These are phyloP conservation scores for Crithidia brevicula DNA, from an alignment of 208 protist genomes.

Conservation along the genomic window DNA sequence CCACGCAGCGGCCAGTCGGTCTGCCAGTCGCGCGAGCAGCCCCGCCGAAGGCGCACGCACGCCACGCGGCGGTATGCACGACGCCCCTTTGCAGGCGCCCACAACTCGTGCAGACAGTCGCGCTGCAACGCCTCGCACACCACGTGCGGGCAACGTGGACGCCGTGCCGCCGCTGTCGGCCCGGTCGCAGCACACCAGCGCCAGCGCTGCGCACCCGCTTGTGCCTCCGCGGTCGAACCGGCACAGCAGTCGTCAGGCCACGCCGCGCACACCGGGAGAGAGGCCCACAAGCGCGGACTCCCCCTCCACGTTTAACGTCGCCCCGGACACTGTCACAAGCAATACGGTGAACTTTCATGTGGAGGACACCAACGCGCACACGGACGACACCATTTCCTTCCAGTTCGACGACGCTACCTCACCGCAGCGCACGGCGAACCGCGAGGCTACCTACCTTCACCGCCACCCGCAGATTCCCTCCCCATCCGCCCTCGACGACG, in stretches of 20 bases:
- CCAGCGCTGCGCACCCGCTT: neutral
- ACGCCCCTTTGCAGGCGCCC: conserved; percentile 29
- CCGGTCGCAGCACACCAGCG: conserved; percentile 11
- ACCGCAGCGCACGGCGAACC: conserved; percentile 14
- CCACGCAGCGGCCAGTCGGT: conserved; percentile 38
- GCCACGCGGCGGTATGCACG: conserved; percentile 9
- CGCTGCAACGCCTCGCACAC: conserved; percentile 20
- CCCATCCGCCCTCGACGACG: conserved; percentile 42
- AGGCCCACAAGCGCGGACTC: neutral
- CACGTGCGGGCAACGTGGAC: conserved; percentile 1
- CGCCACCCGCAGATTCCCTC: conserved; percentile 53
- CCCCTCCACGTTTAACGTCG: conserved; percentile 17
- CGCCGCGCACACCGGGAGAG: conserved; percentile 12
- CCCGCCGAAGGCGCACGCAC: conserved; percentile 23
- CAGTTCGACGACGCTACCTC: conserved; percentile 19
- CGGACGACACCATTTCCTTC: conserved; percentile 43
- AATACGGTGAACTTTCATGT: conserved; percentile 32
- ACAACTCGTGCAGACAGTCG: conserved; percentile 23
- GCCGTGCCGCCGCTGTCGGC: conserved; percentile 3
- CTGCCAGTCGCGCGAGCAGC: conserved; percentile 23
- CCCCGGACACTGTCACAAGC: conserved; percentile 1
- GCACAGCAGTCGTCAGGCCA: conserved; percentile 18
- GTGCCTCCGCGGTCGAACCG: conserved; percentile 1
- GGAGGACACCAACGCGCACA: conserved; percentile 22
- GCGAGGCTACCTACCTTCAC: conserved; percentile 5